Evolutionary conservation across 202 grass and related monocot genomes (phyloP).

Genomic region (Musa balbisiana): DNA sequence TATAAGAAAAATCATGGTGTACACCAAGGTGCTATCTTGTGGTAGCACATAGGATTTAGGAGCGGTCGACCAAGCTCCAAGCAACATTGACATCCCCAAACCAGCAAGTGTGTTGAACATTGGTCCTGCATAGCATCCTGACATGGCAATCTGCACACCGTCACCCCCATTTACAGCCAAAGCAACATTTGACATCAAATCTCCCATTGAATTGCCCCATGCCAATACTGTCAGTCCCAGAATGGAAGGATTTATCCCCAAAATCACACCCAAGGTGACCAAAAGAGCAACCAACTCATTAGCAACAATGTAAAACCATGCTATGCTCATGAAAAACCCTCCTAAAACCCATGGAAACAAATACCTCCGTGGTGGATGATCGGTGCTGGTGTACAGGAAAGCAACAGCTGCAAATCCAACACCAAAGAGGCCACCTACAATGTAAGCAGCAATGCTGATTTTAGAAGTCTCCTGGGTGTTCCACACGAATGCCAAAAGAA

Average conservation of each 20-base stretch:
- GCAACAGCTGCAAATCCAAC: conserved; percentile 52
- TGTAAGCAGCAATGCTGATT: conserved; percentile 36
- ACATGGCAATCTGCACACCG: conserved; percentile 86
- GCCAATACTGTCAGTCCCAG: conserved; percentile 90
- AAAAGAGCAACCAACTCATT: conserved; percentile 93
- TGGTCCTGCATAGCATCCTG: conserved; percentile 92
- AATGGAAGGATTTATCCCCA: conserved; percentile 88
- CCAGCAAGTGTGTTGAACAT: conserved; percentile 98
- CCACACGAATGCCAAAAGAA: conserved; percentile 78
- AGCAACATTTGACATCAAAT: conserved; percentile 93
- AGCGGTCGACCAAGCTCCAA: conserved; percentile 68
- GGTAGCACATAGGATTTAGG: conserved; percentile 61
- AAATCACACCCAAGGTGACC: conserved; percentile 78
- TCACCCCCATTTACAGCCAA: conserved; percentile 90
- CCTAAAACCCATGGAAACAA: conserved; percentile 89
- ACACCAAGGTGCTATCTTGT: conserved; percentile 62
- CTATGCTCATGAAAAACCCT: conserved; percentile 95
- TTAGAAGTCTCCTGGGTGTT: conserved; percentile 41
- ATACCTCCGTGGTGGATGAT: conserved; percentile 67
- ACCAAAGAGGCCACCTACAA: conserved; percentile 44
- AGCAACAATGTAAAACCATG: conserved; percentile 95
- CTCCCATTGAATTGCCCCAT: conserved; percentile 98
- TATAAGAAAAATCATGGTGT: conserved; percentile 83
- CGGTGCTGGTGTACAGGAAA: conserved; percentile 56
- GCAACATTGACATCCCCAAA: conserved; percentile 78